Evolutionary conservation across 192 early-diverging fungal genomes (phyloP).

Genomic region (Umbelopsis isabellina): DNA sequence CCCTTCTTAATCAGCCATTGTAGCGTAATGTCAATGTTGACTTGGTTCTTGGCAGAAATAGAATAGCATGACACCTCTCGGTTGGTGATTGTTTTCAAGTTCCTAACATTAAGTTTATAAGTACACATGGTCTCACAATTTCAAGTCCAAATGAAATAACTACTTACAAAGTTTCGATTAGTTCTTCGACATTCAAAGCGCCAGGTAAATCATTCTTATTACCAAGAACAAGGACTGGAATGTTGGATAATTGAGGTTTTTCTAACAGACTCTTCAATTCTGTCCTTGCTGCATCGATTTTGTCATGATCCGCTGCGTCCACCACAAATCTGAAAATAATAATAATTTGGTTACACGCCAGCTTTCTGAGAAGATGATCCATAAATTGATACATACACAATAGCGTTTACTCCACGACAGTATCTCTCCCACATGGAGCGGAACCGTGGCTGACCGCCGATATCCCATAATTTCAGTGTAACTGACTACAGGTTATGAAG

Average conservation of each 20-base stretch:
- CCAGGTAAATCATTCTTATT: slow-evolving; percentile 98
- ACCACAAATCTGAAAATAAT: slow-evolving; percentile 80
- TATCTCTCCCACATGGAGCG: slow-evolving; percentile 95
- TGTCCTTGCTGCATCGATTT: slow-evolving; percentile 87
- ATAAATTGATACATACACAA: slow-evolving; percentile 72
- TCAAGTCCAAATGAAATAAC: slow-evolving; percentile 25
- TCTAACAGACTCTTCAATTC: slow-evolving; percentile 92
- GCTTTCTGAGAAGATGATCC: slow-evolving; percentile 8
- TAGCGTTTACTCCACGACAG: slow-evolving; percentile 93
- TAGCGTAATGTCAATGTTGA: slow-evolving; percentile 96
- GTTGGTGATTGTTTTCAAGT: slow-evolving; percentile 84
- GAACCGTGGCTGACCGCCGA: slow-evolving; percentile 98
- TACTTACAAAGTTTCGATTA: slow-evolving; percentile 89
- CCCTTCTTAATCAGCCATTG: slow-evolving; percentile 95
- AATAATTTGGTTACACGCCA: slow-evolving; percentile 23
- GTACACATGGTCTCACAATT: not conserved
- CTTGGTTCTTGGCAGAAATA: slow-evolving; percentile 96
- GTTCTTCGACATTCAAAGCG: slow-evolving; percentile 83
- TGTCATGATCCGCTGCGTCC: slow-evolving; percentile 93
- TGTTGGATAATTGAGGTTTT: slow-evolving; percentile 90
- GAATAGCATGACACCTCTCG: slow-evolving; percentile 98
- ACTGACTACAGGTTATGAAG: slow-evolving; percentile 45
- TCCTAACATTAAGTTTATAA: slow-evolving; percentile 50
- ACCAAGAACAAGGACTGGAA: slow-evolving; percentile 96
- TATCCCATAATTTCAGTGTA: slow-evolving; percentile 99